phyloP scores from a whole-genome alignment of 148 eudicot species.

The Rhododendron ovatum region DNA sequence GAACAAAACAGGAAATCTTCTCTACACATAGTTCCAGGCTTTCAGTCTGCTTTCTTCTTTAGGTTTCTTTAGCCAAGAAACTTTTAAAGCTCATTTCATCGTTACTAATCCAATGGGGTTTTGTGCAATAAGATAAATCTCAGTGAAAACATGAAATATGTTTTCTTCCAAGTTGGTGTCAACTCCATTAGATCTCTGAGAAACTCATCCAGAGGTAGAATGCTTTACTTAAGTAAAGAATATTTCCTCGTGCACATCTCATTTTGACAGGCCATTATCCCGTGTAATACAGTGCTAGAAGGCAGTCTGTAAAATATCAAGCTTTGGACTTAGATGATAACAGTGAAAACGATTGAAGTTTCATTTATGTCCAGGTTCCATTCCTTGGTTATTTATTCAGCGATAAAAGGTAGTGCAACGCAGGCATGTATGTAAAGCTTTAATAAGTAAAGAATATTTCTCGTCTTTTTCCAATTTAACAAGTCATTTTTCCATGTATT shows the following conservation, averaged over 20 bases:
- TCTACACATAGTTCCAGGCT: background rate
- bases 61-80: background rate
- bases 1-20: background rate
- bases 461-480: background rate
- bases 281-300: background rate
- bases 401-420: background rate
- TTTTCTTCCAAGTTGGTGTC: background rate
- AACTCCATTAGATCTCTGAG: background rate
- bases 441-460: background rate
- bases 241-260: background rate
- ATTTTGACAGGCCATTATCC: background rate
- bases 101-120: background rate
- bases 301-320: background rate
- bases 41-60: background rate
- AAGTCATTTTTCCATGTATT: background rate
- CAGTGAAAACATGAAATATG: background rate
- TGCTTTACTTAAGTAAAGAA: background rate
- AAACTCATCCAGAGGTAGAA: slow-evolving; percentile 2
- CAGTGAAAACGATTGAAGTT: background rate
- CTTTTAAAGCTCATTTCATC: background rate
- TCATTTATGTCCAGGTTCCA: background rate
- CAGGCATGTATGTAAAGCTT: background rate
- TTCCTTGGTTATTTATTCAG: background rate
- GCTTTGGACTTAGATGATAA: background rate
- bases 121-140: background rate